Base-by-base conservation (phyloP, 2,329 filamentous ascomycete genomes). In the Phoma sp. region DNA sequence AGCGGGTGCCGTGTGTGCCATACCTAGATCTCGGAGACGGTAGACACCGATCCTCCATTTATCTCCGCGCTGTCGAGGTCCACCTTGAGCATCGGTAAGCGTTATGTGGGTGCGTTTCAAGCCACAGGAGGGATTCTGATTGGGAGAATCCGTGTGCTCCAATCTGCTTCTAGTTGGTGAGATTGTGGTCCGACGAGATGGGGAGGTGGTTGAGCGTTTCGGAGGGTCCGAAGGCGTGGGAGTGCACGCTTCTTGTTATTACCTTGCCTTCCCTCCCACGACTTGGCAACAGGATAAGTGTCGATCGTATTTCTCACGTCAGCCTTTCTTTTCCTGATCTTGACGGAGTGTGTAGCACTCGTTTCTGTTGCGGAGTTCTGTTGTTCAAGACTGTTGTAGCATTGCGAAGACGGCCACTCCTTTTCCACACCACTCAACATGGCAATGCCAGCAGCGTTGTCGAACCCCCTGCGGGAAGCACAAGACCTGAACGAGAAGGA, bases 401-500 rank as follows among this genome's bases (percentile, higher is more conserved):
- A 29, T 29, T 29, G 9, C 27, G 6, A 6, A 29, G 27, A 9
- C 27, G 9, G 9, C 27, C 27, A 33, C 24, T 22, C 14, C 18
- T 13, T 18, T 7, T 9, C 27, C 27, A 40, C 22, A 45, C 14
- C 32, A 7, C 44, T 49, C 44, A 44, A 6, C 25, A 71, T 71
- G 68, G 60, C 64, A 25, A 65, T 63, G 22, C 60, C 67, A 13
- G 59, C 57, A 11, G 56, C 61, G 32, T 50, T 55, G 27, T 47
- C 57, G 2, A 63, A 66, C 36, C 57, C 65, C 5, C 38, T 51
- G 14, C 49, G 52, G 44, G 65, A 68, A 37, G 44, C 61, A 37
- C 42, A 55, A 52, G 57, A 67, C 25, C 48, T 68, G 3, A 46
- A 68, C 18, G 61, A 66, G 39, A 64, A 65, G 36, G 47, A 45